Evolutionary conservation across 495 filamentous ascomycete species (phyloP).

Genomic region (Talaromyces adpressus): DNA sequence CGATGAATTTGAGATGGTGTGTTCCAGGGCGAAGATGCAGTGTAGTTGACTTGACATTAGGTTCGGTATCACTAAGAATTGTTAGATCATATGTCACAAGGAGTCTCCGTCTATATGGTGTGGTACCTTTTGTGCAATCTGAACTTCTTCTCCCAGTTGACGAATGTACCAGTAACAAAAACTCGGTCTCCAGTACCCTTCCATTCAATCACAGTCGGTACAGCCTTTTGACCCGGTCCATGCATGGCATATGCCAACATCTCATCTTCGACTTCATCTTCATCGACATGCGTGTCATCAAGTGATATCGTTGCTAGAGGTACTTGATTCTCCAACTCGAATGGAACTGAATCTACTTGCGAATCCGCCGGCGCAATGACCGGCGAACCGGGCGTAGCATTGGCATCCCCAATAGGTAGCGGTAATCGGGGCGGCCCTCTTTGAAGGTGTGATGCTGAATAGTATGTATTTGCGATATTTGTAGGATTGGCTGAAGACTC

Average conservation of each 20-base stretch:
- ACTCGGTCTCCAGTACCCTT: slow-evolving; percentile 70
- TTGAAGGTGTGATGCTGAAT: slow-evolving; percentile 49
- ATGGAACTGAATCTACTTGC: slow-evolving; percentile 42
- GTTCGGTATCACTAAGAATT: slow-evolving; percentile 26
- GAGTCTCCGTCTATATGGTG: neutral
- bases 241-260: slow-evolving; percentile 53
- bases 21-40: slow-evolving; percentile 84
- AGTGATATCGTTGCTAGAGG: slow-evolving; percentile 37
- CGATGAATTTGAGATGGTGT: slow-evolving; percentile 93
- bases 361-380: slow-evolving; percentile 57
- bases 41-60: slow-evolving; percentile 59
- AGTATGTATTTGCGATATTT: slow-evolving; percentile 43
- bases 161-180: slow-evolving; percentile 95
- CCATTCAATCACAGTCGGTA: slow-evolving; percentile 84
- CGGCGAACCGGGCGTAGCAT: slow-evolving; percentile 78
- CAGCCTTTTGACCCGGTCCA: slow-evolving; percentile 34
- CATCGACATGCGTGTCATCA: slow-evolving; percentile 56
- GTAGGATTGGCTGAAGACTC: slow-evolving; percentile 38
- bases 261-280: slow-evolving; percentile 74
- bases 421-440: slow-evolving; percentile 75
- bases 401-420: slow-evolving; percentile 84
- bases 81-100: neutral
- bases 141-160: slow-evolving; percentile 90
- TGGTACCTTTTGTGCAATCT: slow-evolving; percentile 70
- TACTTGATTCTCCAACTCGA: slow-evolving; percentile 38